phyloP scores from a whole-genome alignment of 305 asterid species.

The Ilex paraguariensis region DNA sequence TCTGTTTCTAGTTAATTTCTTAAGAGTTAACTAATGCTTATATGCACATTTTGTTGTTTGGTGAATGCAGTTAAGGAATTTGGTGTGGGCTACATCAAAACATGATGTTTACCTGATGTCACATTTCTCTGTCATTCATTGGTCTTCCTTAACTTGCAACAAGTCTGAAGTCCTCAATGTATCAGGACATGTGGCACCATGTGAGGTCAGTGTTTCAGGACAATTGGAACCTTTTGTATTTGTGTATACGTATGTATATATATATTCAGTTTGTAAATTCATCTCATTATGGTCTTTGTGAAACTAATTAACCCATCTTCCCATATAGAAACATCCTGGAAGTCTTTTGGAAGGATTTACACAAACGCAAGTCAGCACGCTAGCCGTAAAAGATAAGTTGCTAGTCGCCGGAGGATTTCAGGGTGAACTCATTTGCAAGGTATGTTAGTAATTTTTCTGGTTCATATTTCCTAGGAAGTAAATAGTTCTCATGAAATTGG shows the following conservation, averaged over 20 bases:
- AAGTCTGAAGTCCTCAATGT: conserved; percentile 65
- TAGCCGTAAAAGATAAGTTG: conserved; percentile 85
- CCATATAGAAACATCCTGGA: conserved; percentile 88
- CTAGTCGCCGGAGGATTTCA: conserved; percentile 98
- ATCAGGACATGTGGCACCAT: conserved; percentile 87
- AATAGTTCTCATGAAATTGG: not conserved
- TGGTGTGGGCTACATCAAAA: conserved; percentile 66
- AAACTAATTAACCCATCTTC: not conserved
- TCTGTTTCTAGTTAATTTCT: no score
- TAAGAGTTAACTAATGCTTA: conserved; percentile 6
- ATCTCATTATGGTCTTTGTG: not conserved
- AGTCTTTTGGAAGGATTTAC: conserved; percentile 91
- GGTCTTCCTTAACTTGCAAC: conserved; percentile 47
- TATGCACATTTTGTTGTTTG: conserved; percentile 6
- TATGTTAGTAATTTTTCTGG: conserved; percentile 15
- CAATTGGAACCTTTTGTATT: not conserved
- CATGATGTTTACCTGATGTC: conserved; percentile 67
- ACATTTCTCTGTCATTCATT: conserved; percentile 56
- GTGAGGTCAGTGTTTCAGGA: conserved; percentile 52
- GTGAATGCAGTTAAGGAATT: conserved; percentile 53
- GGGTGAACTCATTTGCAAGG: conserved; percentile 89
- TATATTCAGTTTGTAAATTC: conserved; percentile 2
- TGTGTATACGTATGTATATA: no score
- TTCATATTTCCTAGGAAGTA: not conserved
- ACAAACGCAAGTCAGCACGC: conserved; percentile 91